Base-by-base conservation (phyloP, 2,329 filamentous ascomycete species). In the Verticillium dahliae region DNA sequence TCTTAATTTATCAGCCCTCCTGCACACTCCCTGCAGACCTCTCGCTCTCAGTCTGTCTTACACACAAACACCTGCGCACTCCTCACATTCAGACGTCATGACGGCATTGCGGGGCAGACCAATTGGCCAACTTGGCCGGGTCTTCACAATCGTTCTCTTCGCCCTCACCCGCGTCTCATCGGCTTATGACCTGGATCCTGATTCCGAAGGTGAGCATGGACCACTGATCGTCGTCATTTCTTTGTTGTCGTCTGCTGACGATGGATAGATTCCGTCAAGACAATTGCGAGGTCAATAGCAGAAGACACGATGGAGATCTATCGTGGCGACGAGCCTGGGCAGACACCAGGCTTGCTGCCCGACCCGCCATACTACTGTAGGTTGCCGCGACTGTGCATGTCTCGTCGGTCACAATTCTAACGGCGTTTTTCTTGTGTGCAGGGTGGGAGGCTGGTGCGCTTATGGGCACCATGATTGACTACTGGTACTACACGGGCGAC, bases 401-500 rank as follows among this genome's bases (percentile, higher is more conserved):
- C 10, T 14, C 37, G 2, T n/a, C 27, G 55, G 3, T 33, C 31
- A 6, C 22, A 60, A 45, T 13, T 22, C 52, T 55, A 33, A 58
- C 55, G 14, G 13, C 22, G 18, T 18, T 18, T 14, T 9, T n/a
- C 3, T 15, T 27, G 27, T 27, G 56, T 61, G 10, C 61, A 85
- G 82, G 83, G 83, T 92, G 87, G 90, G 89, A 90, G 75, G 88
- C 81, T 11, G 90, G 90, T 59, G 89, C 89, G 61, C 86, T 93
- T 79, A 81, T 87, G 74, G 85, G 84, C 27, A 80, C 88, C 2
- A 77, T 95, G 65, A 80, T 96, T 60, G 90, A 95, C 69, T 95
- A 95, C 73, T 96, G 90, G 90, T 90, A 88, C 71, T 91, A 91
- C 71, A 94, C 90, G 0, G 87, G 87, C 22, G 90, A 94, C 70